phyloP scores from a whole-genome alignment of 2,329 filamentous ascomycete species.

The Aureobasidium sp. region DNA sequence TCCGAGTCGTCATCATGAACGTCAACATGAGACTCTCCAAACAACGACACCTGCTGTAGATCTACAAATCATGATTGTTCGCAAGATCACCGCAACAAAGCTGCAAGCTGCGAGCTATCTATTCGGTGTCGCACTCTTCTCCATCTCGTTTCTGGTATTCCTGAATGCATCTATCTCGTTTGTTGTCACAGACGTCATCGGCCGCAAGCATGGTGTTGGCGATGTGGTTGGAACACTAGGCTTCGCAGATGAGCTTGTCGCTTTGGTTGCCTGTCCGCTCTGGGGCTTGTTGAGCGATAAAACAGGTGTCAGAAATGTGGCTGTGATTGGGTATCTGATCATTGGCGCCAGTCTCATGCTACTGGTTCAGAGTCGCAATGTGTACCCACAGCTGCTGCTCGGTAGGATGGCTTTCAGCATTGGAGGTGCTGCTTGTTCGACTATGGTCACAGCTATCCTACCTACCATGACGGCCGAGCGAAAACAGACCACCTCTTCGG shows the following conservation, averaged over 20 bases:
- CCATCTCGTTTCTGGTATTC: conserved; percentile 84
- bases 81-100: conserved; percentile 43
- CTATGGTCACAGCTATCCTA: conserved; percentile 95
- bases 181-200: conserved; percentile 76
- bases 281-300: conserved; percentile 76
- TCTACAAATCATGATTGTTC: not conserved
- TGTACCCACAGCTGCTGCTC: conserved; percentile 82
- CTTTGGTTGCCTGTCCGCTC: conserved; percentile 68
- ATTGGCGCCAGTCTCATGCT: conserved; percentile 70
- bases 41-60: not conserved
- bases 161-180: conserved; percentile 79
- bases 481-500: not conserved
- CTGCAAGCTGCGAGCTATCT: conserved; percentile 64
- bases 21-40: not conserved
- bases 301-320: conserved; percentile 59
- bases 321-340: conserved; percentile 70
- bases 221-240: conserved; percentile 78
- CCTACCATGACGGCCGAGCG: conserved; percentile 55
- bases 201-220: conserved; percentile 64
- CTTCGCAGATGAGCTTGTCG: conserved; percentile 77
- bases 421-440: conserved; percentile 74
- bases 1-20: not conserved
- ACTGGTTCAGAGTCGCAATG: conserved; percentile 77
- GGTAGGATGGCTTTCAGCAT: conserved; percentile 82
- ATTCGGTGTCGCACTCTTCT: conserved; percentile 75